Evolutionary conservation across 805 yeast species (phyloP).

Genomic region (Sugiyamaella chiloensis): DNA sequence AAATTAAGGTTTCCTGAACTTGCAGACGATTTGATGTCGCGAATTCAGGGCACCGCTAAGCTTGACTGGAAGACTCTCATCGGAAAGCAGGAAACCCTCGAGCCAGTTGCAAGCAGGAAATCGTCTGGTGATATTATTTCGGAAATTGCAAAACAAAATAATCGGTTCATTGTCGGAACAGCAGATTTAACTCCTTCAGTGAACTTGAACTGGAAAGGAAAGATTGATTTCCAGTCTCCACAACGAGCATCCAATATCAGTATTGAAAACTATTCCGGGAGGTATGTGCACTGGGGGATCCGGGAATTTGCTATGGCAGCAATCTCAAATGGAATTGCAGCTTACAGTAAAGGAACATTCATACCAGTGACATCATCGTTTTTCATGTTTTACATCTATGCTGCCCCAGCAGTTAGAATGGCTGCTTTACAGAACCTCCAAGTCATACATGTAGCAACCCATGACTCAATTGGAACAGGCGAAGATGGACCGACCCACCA

Average conservation of each 20-base stretch:
- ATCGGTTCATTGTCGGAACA: constrained; percentile 95
- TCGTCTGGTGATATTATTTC: constrained; percentile 77
- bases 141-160: constrained; percentile 58
- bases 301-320: constrained; percentile 99
- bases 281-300: constrained; percentile 96
- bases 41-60: constrained; percentile 71
- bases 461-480: constrained; percentile 56
- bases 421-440: constrained; percentile 47
- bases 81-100: constrained; percentile 75
- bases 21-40: constrained; percentile 76
- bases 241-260: constrained; percentile 56
- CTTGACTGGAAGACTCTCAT: constrained; percentile 70
- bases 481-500: constrained; percentile 61
- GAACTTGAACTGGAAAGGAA: constrained; percentile 80
- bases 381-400: constrained; percentile 78
- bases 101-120: constrained; percentile 92
- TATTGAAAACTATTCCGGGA: constrained; percentile 84
- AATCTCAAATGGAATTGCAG: constrained; percentile 93
- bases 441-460: constrained; percentile 52
- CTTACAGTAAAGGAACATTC: constrained; percentile 65
- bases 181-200: constrained; percentile 98
- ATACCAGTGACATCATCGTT: constrained; percentile 96
- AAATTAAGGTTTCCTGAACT: constrained; percentile 65
- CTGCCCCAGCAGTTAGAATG: constrained; percentile 51
- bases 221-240: constrained; percentile 91